phyloP scores from a whole-genome alignment of 2,329 filamentous ascomycete species.

The Pseudocercospora vitis region DNA sequence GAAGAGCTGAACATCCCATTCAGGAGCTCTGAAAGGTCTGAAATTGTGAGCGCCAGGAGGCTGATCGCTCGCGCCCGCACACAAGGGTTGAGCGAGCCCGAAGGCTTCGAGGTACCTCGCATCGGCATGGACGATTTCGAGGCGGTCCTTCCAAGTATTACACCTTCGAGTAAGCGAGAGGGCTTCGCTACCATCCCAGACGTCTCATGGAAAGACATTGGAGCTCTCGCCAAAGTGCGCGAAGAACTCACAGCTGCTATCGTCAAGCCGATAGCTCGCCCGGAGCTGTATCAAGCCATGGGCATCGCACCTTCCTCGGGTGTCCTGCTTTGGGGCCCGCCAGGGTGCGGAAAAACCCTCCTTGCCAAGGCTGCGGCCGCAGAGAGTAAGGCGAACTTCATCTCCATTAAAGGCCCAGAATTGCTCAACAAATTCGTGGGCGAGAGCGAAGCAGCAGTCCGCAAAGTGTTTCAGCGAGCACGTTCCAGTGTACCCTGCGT shows the following conservation, averaged over 20 bases:
- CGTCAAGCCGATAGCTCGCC: conserved; percentile 82
- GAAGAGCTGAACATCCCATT: conserved; percentile 35
- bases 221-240: conserved; percentile 76
- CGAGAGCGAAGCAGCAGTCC: conserved; percentile 88
- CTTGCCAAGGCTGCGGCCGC: conserved; percentile 95
- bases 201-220: conserved; percentile 90
- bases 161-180: conserved; percentile 82
- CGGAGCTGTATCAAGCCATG: conserved; percentile 71
- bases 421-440: conserved; percentile 97
- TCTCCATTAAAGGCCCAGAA: conserved; percentile 94
- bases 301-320: conserved; percentile 81
- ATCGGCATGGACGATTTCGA: conserved; percentile 71
- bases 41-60: conserved; percentile 21
- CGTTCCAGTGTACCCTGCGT: conserved; percentile 86
- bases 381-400: conserved; percentile 95
- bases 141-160: conserved; percentile 69
- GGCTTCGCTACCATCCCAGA: conserved; percentile 93
- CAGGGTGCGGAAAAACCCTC: conserved; percentile 94
- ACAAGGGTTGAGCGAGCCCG: conserved; percentile 51
- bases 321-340: conserved; percentile 92
- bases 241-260: conserved; percentile 81
- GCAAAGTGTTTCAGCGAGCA: conserved; percentile 87
- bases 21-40: conserved; percentile 43
- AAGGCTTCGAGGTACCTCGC: conserved; percentile 55
- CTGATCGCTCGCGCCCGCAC: conserved; percentile 49